Percentiles rank a stretch among this genome's conserved stretches.
Conservation (phyloP, 139 green algal species). For the Tetradesmus lagerheimii region DNA sequence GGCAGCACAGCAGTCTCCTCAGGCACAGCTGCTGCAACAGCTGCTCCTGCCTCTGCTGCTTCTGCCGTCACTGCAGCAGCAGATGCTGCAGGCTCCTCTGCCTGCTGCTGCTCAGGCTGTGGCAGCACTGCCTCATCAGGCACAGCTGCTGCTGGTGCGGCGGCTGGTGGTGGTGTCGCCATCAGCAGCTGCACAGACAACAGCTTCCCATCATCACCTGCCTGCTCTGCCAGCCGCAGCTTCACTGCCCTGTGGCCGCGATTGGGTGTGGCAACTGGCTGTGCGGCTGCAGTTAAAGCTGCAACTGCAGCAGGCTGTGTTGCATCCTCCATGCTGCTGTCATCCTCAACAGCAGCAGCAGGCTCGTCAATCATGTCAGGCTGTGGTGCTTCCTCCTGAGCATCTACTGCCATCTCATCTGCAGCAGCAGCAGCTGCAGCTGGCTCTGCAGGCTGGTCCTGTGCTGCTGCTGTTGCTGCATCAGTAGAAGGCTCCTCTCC, state of each 20-base stretch:
- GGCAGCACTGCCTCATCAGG: not conserved
- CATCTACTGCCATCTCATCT: not conserved
- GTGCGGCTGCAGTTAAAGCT: not conserved
- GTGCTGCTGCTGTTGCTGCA: not conserved
- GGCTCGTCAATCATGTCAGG: not conserved
- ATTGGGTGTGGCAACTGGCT: not conserved
- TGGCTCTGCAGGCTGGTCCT: not conserved
- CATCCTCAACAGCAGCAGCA: not conserved
- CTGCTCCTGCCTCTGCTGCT: not conserved
- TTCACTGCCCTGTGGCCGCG: not conserved
- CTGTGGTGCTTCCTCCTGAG: not conserved
- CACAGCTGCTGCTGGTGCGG: slow-evolving; percentile 13
- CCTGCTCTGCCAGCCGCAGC: slow-evolving; percentile 8
- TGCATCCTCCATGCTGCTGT: not conserved
- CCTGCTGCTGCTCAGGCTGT: not conserved
- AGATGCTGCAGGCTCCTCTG: not conserved
- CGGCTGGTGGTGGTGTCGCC: not conserved
- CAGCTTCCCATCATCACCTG: not conserved
- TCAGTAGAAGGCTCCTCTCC: not conserved
- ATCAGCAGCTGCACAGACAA: slow-evolving; percentile 30
- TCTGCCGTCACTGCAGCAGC: not conserved
- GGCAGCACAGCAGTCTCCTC: not conserved
- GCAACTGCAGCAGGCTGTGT: not conserved
- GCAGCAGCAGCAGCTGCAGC: not conserved
- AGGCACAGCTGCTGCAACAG: not conserved